Percentiles rank a stretch among this genome's conserved stretches.
phyloP scores from a whole-genome alignment of 2,329 filamentous ascomycete genomes.

The Phaeoacremonium minimum region DNA sequence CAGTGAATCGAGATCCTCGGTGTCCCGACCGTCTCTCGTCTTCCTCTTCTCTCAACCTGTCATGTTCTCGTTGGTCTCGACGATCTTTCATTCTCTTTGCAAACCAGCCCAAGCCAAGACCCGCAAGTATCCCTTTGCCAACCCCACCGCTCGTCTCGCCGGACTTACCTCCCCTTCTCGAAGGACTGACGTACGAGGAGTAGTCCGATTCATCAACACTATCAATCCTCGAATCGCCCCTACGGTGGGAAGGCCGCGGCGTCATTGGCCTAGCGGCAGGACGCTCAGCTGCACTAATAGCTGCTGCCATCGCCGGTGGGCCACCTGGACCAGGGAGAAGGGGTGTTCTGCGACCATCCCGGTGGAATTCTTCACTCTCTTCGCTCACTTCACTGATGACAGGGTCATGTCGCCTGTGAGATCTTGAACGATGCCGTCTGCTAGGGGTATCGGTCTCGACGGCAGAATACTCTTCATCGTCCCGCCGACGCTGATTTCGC shows the following conservation, averaged over 20 bases:
- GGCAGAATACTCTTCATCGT: slow-evolving; percentile 59
- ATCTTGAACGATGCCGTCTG: slow-evolving; percentile 33
- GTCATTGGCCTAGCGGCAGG: slow-evolving; percentile 33
- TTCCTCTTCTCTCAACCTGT: slow-evolving; percentile 40
- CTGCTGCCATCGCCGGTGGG: slow-evolving; percentile 37
- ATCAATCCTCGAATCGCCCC: slow-evolving; percentile 33
- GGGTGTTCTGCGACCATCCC: slow-evolving; percentile 29
- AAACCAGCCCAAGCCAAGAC: slow-evolving; percentile 65
- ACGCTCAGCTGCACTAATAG: slow-evolving; percentile 39
- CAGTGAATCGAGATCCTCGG: slow-evolving; percentile 62
- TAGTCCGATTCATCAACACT: slow-evolving; percentile 53
- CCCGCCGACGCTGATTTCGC: slow-evolving; percentile 35
- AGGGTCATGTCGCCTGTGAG: slow-evolving; percentile 22
- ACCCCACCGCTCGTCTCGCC: slow-evolving; percentile 37
- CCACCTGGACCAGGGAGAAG: slow-evolving; percentile 42
- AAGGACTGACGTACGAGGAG: slow-evolving; percentile 60
- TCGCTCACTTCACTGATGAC: slow-evolving; percentile 43
- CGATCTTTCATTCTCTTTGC: slow-evolving; percentile 60
- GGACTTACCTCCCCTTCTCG: slow-evolving; percentile 42
- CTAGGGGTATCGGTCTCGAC: slow-evolving; percentile 59
- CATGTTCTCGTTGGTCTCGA: slow-evolving; percentile 48
- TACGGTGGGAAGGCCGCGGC: slow-evolving; percentile 42
- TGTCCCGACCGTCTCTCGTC: slow-evolving; percentile 54
- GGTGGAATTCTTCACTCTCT: slow-evolving; percentile 31
- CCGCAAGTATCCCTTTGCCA: slow-evolving; percentile 55